Percentiles rank a stretch among this genome's conserved stretches.
These are phyloP conservation scores for Sparassis latifolia DNA, from an alignment of 1,284 basidiomycete species.

Conservation along the genomic window DNA sequence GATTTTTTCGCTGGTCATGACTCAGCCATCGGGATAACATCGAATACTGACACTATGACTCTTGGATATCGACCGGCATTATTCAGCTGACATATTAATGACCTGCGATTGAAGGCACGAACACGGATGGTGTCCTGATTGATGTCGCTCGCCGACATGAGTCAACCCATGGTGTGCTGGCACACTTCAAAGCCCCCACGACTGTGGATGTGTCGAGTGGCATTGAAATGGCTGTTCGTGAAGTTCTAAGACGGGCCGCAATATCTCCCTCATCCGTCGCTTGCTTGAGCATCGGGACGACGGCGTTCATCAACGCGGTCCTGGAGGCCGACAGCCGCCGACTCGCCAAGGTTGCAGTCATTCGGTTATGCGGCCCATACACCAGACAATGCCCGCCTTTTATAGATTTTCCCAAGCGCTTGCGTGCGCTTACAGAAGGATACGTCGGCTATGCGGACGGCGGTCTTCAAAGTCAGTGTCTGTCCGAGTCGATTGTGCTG, in stretches of 20 bases:
- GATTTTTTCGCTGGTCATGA: too few relatives aligned
- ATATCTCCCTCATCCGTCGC: slow-evolving; percentile 30
- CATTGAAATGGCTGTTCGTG: slow-evolving; percentile 39
- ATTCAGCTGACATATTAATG: too few relatives aligned
- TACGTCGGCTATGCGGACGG: slow-evolving; percentile 40
- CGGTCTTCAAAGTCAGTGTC: slow-evolving; percentile 36
- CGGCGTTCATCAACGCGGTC: slow-evolving; percentile 50
- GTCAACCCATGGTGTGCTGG: slow-evolving; percentile 35
- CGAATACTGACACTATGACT: too few relatives aligned
- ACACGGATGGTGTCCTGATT: slow-evolving; percentile 49
- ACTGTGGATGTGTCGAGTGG: slow-evolving; percentile 46
- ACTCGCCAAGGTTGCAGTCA: slow-evolving; percentile 45
- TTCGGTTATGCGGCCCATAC: slow-evolving; percentile 46
- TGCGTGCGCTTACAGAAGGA: slow-evolving; percentile 35
- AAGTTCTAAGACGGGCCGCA: slow-evolving; percentile 30
- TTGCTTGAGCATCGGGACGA: slow-evolving; percentile 43
- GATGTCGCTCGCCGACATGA: slow-evolving; percentile 32
- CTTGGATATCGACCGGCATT: too few relatives aligned
- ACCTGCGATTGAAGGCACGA: slow-evolving; percentile 30
- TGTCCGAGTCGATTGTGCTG: too few relatives aligned
- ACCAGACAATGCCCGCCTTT: slow-evolving; percentile 34
- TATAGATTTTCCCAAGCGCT: slow-evolving; percentile 38
- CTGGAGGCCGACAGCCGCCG: slow-evolving; percentile 40
- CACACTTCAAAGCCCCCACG: slow-evolving; percentile 45
- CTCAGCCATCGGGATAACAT: too few relatives aligned